Percentiles rank a stretch among this genome's conserved stretches.
These are phyloP conservation scores for Aeschynomene evenia DNA, from an alignment of 306 rosid genomes.

Conservation along the genomic window DNA sequence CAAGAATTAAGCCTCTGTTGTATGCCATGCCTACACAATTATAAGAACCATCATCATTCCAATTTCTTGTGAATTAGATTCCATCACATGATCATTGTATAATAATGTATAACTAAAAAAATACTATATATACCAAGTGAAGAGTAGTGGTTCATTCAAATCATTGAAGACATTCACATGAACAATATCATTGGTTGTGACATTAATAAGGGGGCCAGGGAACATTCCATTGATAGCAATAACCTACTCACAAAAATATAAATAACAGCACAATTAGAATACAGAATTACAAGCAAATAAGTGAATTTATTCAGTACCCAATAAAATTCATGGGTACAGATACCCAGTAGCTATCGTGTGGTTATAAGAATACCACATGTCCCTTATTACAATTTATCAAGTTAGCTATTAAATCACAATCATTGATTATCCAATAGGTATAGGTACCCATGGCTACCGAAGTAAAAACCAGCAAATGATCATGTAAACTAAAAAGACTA, in stretches of 20 bases:
- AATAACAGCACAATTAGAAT: background rate
- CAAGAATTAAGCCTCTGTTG: constrained; percentile 68
- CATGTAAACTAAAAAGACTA: background rate
- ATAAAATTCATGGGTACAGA: too few relatives aligned
- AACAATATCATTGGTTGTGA: constrained; percentile 52
- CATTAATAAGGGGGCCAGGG: constrained; percentile 59
- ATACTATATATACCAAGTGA: constrained; percentile 41
- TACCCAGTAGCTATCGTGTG: too few relatives aligned
- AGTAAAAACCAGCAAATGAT: background rate
- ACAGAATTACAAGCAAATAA: background rate
- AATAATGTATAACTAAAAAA: background rate
- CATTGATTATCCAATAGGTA: too few relatives aligned
- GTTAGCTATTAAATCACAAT: too few relatives aligned
- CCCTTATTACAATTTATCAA: too few relatives aligned
- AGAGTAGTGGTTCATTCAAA: constrained; percentile 56
- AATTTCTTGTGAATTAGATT: background rate
- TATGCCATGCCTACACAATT: constrained; percentile 56
- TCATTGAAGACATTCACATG: constrained; percentile 55
- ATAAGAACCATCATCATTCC: background rate
- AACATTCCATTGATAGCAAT: constrained; percentile 55
- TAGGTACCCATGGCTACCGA: too few relatives aligned
- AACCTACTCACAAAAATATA: constrained; percentile 30
- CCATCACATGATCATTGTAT: background rate
- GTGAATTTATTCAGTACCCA: too few relatives aligned
- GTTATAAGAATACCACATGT: too few relatives aligned